A percentile compares a stretch with the other conserved stretches of the same genome.
These are phyloP conservation scores for Kodamaea jinghongensis DNA, from an alignment of 805 yeast genomes.

Conservation along the genomic window DNA sequence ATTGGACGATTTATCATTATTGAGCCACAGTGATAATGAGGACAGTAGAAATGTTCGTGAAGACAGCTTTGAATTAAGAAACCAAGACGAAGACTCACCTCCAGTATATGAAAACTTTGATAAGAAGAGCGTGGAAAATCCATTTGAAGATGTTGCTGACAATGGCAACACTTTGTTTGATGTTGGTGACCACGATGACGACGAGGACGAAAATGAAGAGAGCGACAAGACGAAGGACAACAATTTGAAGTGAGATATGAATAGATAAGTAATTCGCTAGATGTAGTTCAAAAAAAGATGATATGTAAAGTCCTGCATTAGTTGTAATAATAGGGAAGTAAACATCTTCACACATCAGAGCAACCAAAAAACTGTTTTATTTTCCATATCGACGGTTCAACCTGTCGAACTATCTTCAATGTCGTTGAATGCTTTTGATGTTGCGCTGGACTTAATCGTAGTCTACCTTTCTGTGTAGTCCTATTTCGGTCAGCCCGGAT, in stretches of 20 bases:
- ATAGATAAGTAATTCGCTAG: too few relatives aligned
- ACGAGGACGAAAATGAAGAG: conserved; percentile 10
- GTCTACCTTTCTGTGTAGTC: too few relatives aligned
- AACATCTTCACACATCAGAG: too few relatives aligned
- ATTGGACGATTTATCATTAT: conserved; percentile 53
- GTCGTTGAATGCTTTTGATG: too few relatives aligned
- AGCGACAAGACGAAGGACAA: conserved; percentile 6
- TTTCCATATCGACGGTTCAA: too few relatives aligned
- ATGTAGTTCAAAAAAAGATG: too few relatives aligned
- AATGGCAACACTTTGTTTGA: conserved; percentile 38
- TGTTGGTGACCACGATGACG: conserved; percentile 36
- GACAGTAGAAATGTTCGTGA: conserved; percentile 15
- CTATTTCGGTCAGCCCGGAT: too few relatives aligned
- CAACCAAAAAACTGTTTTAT: too few relatives aligned
- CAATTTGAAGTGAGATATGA: conserved; percentile 6
- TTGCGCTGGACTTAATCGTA: too few relatives aligned
- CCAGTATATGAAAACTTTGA: conserved; percentile 29
- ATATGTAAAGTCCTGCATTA: too few relatives aligned
- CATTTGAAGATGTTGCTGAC: conserved; percentile 9
- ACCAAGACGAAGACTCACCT: conserved; percentile 20
- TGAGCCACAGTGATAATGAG: conserved; percentile 47
- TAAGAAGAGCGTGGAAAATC: conserved; percentile 11
- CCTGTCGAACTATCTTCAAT: too few relatives aligned
- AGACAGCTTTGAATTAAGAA: conserved; percentile 41
- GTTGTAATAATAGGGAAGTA: too few relatives aligned